Evolutionary conservation across 441 rosid genomes (phyloP).

Genomic region (Sinapis alba): DNA sequence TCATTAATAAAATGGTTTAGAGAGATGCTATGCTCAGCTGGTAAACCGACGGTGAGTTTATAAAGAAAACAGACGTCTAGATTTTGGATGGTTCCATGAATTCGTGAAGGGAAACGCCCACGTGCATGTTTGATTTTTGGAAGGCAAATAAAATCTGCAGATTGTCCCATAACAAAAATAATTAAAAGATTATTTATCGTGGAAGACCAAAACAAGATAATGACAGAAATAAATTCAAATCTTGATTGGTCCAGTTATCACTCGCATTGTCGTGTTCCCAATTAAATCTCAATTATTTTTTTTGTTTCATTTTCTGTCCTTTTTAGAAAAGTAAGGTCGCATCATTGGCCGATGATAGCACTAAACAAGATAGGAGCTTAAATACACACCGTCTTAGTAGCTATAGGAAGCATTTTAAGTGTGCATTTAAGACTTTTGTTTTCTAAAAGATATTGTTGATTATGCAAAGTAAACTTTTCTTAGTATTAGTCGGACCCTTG

Average conservation of each 20-base stretch:
- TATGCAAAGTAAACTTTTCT: neutral
- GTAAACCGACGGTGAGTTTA: conserved; percentile 7
- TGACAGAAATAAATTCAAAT: conserved; percentile 27
- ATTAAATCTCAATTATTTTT: conserved; percentile 13
- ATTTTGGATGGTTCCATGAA: conserved; percentile 3
- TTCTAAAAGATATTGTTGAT: neutral
- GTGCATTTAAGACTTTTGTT: conserved; percentile 8
- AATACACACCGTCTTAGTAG: conserved; percentile 28
- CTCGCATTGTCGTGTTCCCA: conserved; percentile 21
- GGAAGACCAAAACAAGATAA: conserved; percentile 26
- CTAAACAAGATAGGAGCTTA: conserved; percentile 6
- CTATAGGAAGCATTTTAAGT: conserved; percentile 7
- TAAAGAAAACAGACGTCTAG: neutral
- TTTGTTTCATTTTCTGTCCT: conserved; percentile 18
- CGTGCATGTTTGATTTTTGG: conserved; percentile 23
- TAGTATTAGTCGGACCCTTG: neutral
- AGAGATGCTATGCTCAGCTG: neutral
- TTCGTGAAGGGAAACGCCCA: conserved; percentile 9
- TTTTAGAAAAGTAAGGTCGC: neutral
- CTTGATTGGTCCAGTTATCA: conserved; percentile 25
- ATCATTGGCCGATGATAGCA: conserved; percentile 36
- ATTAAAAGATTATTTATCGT: neutral
- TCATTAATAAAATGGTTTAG: neutral
- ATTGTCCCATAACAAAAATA: conserved; percentile 25
- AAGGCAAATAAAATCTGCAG: conserved; percentile 26